These are phyloP conservation scores for Elsinoe arachidis DNA, from an alignment of 2,329 filamentous ascomycete genomes.

Conservation along the genomic window DNA sequence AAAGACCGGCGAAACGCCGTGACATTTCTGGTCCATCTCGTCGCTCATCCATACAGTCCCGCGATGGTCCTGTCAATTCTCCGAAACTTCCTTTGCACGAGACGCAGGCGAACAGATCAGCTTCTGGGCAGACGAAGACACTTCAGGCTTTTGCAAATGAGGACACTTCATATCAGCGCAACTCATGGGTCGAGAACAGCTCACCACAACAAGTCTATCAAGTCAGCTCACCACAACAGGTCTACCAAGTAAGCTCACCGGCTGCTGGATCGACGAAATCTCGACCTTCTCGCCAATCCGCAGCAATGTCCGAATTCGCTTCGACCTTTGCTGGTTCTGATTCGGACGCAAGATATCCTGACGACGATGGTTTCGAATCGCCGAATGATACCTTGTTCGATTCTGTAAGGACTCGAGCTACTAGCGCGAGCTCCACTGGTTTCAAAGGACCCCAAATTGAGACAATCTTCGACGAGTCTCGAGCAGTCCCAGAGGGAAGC, in stretches of 20 bases:
- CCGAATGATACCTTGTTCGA: slow-evolving; percentile 71
- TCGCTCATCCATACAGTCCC: background rate
- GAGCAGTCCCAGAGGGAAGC: background rate
- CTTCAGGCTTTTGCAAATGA: slow-evolving; percentile 7
- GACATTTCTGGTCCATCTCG: slow-evolving; percentile 25
- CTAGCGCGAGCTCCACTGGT: slow-evolving; percentile 55
- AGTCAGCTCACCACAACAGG: slow-evolving; percentile 13
- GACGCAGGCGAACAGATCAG: background rate
- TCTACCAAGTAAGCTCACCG: slow-evolving; percentile 14
- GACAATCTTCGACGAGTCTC: slow-evolving; percentile 74
- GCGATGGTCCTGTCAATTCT: background rate
- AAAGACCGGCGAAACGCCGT: slow-evolving; percentile 30
- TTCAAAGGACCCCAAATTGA: slow-evolving; percentile 60
- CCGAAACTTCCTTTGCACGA: slow-evolving; percentile 2
- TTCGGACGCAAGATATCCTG: slow-evolving; percentile 57
- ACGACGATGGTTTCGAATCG: slow-evolving; percentile 71
- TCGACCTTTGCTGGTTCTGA: slow-evolving; percentile 61
- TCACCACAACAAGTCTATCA: background rate
- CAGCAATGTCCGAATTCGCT: slow-evolving; percentile 49
- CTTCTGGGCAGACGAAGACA: slow-evolving; percentile 8
- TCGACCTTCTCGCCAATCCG: slow-evolving; percentile 44
- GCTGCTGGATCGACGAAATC: slow-evolving; percentile 16
- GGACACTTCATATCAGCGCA: background rate
- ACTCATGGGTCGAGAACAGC: slow-evolving; percentile 1
- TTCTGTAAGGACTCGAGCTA: slow-evolving; percentile 63